Conservation (phyloP, 176 grass and related monocot genomes). For the Ensete ventricosum region DNA sequence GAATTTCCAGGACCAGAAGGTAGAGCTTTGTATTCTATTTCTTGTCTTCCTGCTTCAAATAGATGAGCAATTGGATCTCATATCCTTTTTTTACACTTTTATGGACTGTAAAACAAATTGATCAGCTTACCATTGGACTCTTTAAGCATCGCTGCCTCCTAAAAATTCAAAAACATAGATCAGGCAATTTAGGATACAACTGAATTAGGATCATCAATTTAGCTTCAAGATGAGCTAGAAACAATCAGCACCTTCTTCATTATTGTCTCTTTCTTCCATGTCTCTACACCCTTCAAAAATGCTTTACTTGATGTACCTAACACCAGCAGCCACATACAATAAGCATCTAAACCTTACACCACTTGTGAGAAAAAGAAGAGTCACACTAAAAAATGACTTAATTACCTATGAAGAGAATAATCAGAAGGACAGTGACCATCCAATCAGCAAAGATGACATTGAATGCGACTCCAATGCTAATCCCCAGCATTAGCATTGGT, state of each 20-base stretch:
- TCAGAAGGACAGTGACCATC: slow-evolving; percentile 75
- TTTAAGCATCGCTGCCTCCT: slow-evolving; percentile 26
- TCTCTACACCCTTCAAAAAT: slow-evolving; percentile 68
- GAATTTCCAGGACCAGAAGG: slow-evolving; percentile 43
- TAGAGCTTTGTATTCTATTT: slow-evolving; percentile 49
- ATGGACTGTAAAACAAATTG: not conserved
- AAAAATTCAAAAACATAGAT: not conserved
- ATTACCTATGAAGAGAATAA: slow-evolving; percentile 66
- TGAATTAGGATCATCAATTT: not conserved
- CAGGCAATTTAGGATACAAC: not conserved
- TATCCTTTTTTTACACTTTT: too few relatives aligned
- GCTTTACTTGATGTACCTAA: slow-evolving; percentile 79
- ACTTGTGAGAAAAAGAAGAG: not conserved
- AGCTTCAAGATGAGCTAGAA: not conserved
- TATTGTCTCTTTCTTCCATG: slow-evolving; percentile 83
- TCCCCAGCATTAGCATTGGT: slow-evolving; percentile 82
- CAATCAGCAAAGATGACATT: slow-evolving; percentile 80
- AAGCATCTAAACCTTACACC: not conserved
- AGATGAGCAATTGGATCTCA: too few relatives aligned
- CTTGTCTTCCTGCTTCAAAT: slow-evolving; percentile 25
- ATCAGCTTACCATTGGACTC: not conserved
- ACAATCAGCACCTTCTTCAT: slow-evolving; percentile 36
- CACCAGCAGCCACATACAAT: not conserved
- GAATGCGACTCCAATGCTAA: slow-evolving; percentile 75
- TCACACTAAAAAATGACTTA: not conserved